Conservation (phyloP, 2,329 filamentous ascomycete genomes). For the Alternaria gaisen region DNA sequence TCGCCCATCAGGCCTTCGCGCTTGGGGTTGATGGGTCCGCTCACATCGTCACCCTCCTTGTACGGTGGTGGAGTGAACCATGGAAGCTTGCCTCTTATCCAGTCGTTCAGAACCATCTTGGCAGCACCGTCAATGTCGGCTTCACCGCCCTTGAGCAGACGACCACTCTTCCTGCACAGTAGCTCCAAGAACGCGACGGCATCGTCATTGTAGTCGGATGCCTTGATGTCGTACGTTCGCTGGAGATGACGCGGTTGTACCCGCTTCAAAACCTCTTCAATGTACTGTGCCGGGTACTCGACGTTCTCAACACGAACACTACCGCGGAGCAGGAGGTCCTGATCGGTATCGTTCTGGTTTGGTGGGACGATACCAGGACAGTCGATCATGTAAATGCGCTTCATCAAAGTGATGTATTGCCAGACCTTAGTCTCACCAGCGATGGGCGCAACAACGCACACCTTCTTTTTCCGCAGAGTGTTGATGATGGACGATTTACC, state of each 20-base stretch:
- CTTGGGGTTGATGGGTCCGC: slow-evolving; percentile 60
- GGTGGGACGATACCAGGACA: slow-evolving; percentile 96
- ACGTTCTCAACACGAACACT: slow-evolving; percentile 96
- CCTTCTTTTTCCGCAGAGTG: slow-evolving; percentile 91
- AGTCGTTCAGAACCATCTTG: slow-evolving; percentile 97
- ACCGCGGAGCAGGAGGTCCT: slow-evolving; percentile 88
- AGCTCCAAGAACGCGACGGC: slow-evolving; percentile 85
- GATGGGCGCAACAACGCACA: slow-evolving; percentile 91
- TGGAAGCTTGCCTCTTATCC: slow-evolving; percentile 91
- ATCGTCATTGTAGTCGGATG: slow-evolving; percentile 75
- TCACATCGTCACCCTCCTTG: slow-evolving; percentile 46
- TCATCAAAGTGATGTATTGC: slow-evolving; percentile 97
- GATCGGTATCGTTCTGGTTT: slow-evolving; percentile 80
- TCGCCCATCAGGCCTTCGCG: slow-evolving; percentile 83
- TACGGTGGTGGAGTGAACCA: slow-evolving; percentile 88
- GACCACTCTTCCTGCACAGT: slow-evolving; percentile 84
- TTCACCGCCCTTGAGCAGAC: slow-evolving; percentile 90
- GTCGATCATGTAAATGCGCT: slow-evolving; percentile 92
- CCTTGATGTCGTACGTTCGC: slow-evolving; percentile 87
- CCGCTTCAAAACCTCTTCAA: slow-evolving; percentile 78
- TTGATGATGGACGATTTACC: slow-evolving; percentile 99
- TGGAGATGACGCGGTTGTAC: slow-evolving; percentile 90
- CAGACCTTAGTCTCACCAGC: slow-evolving; percentile 97
- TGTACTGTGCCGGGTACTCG: slow-evolving; percentile 95
- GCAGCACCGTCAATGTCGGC: slow-evolving; percentile 94